Conservation (phyloP, 495 filamentous ascomycete species). For the Polyplosphaeria fusca region DNA sequence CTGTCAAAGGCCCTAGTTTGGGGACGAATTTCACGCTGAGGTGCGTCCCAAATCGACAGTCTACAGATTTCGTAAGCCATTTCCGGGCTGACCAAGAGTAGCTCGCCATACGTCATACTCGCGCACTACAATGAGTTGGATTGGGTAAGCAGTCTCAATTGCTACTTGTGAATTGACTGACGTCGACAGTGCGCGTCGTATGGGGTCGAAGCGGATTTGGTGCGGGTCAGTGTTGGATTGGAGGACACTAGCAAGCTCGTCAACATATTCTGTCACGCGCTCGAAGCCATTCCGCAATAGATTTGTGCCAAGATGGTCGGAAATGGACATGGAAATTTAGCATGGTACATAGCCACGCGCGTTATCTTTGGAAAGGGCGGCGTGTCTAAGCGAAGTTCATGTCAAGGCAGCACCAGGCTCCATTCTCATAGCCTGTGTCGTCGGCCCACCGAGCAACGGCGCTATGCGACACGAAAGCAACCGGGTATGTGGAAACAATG, state of each 20-base stretch:
- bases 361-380: too few relatives aligned
- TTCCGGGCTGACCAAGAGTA: constrained; percentile 27
- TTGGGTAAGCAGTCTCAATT: constrained; percentile 57
- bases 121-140: constrained; percentile 91
- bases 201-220: constrained; percentile 70
- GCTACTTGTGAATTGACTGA: constrained; percentile 7
- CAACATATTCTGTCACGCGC: constrained; percentile 47
- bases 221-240: constrained; percentile 86
- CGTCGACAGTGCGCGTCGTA: constrained; percentile 62
- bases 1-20: constrained; percentile 88
- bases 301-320: neutral
- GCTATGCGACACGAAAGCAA: neutral
- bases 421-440: neutral
- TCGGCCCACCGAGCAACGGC: neutral
- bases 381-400: too few relatives aligned
- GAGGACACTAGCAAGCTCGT: constrained; percentile 70
- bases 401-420: too few relatives aligned
- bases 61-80: neutral
- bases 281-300: constrained; percentile 23
- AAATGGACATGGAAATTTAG: neutral
- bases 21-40: constrained; percentile 94
- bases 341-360: too few relatives aligned
- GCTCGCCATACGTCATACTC: constrained; percentile 83
- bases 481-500: neutral
- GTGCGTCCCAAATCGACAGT: constrained; percentile 33